A percentile compares a stretch with the other conserved stretches of the same genome.
phyloP scores from a whole-genome alignment of 2,329 filamentous ascomycete genomes.

The Huntiella decipiens region DNA sequence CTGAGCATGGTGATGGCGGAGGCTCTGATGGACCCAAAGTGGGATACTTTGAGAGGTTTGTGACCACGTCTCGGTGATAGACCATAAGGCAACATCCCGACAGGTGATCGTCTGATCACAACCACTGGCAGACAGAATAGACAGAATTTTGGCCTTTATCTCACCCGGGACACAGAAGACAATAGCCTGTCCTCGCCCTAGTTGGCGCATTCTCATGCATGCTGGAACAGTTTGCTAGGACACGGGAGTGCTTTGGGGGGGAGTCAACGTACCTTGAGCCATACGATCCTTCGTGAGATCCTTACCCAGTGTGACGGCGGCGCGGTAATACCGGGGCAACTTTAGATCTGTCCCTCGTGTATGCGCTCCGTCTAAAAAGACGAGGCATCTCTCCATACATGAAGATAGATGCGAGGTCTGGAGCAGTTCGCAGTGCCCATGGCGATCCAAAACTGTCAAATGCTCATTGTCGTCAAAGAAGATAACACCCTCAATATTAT shows the following conservation, averaged over 20 bases:
- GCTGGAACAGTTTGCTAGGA: slow-evolving; percentile 20
- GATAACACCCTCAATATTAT: slow-evolving; percentile 21
- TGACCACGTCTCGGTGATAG: slow-evolving; percentile 35
- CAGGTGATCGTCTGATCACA: slow-evolving; percentile 18
- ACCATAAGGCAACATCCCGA: slow-evolving; percentile 38
- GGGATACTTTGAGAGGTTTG: slow-evolving; percentile 31
- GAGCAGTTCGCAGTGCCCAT: slow-evolving; percentile 27
- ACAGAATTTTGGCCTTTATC: slow-evolving; percentile 33
- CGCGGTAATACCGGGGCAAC: slow-evolving; percentile 37
- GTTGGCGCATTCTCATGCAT: slow-evolving; percentile 52
- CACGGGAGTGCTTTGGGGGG: too few relatives aligned
- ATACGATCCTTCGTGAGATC: slow-evolving; percentile 48
- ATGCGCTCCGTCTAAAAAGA: slow-evolving; percentile 54
- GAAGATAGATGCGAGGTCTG: slow-evolving; percentile 37
- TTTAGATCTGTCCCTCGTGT: slow-evolving; percentile 51
- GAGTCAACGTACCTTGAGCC: slow-evolving; percentile 35
- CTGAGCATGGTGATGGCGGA: slow-evolving; percentile 26
- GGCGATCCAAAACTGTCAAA: slow-evolving; percentile 31
- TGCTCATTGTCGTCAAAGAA: slow-evolving; percentile 40
- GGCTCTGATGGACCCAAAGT: slow-evolving; percentile 42
- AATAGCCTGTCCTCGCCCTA: slow-evolving; percentile 48
- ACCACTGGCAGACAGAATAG: slow-evolving; percentile 4
- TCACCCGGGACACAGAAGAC: slow-evolving; percentile 41
- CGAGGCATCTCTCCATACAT: slow-evolving; percentile 37
- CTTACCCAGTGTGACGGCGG: slow-evolving; percentile 48